Evolutionary conservation across 495 filamentous ascomycete species (phyloP), one percentile per base, ranked within the genome.

Genomic region (Aspergillus biplanus): DNA sequence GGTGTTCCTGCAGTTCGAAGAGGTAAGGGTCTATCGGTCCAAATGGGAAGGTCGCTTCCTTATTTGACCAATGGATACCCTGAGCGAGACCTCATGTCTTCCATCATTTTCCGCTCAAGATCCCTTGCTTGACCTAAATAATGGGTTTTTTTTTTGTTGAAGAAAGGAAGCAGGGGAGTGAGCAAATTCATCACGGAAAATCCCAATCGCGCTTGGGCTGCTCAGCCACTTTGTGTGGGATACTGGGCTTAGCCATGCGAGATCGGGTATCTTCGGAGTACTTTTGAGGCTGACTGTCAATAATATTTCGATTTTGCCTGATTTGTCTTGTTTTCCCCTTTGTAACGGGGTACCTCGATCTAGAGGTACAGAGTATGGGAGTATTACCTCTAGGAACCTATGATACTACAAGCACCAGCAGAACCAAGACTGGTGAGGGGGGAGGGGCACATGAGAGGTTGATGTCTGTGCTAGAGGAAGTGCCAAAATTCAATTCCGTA

Each of bases 1-100:
- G 65, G 65, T 71, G 65, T 71, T 68, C 68, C 68, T 71, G 68
- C 68, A 71, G 63, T 65, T 27, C 53, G 35, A 56, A 54, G 61
- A 62, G 58, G 53, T 47, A 47, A 12, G 18, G 42, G 15, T 50
- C 50, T 13, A 35, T 15, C 35, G 15, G 27, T 34, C 16, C 32
- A 33, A 34, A 54, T 57, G 58, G 52, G 56, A 32, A 46, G 50
- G 48, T 46, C 54, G 55, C 55, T 46, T 58, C 21, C 52, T 15
- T 33, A 21, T 37, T 48, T 50, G 39, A 46, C 33, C 52, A 35
- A 57, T 16, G 4, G 15, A 31, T 56, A 21, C 12, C 32, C 31
- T 48, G 52, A 37, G 21, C 48, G 42, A 49, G 7, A 56, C 15
- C 33, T 3, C 44, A 15, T 8, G 32, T 34, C 6, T 27, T 16